Conservation (phyloP, 2,329 filamentous ascomycete species). For the Aspergillus ochraceoroseus region DNA sequence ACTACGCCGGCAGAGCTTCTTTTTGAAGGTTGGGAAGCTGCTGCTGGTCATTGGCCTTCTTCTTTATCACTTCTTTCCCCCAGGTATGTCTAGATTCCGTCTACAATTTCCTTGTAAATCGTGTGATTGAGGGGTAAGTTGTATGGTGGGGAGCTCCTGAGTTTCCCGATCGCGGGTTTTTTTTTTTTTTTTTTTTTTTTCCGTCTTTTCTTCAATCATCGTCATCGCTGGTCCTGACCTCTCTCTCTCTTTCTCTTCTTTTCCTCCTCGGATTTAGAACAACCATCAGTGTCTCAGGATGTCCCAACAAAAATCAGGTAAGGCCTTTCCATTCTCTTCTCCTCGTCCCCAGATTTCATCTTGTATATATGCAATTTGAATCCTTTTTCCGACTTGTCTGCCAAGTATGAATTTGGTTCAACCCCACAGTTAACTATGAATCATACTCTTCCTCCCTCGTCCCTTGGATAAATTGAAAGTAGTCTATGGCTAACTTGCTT, state of each 20-base stretch:
- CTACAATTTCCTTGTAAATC: neutral
- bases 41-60: too few relatives aligned
- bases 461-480: slow-evolving; percentile 6
- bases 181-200: slow-evolving; percentile 13
- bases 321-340: slow-evolving; percentile 16
- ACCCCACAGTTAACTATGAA: slow-evolving; percentile 17
- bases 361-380: slow-evolving; percentile 10
- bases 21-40: slow-evolving; percentile 1
- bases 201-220: slow-evolving; percentile 9
- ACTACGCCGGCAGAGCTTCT: too few relatives aligned
- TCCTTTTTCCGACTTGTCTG: slow-evolving; percentile 6
- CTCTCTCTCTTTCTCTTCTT: slow-evolving; percentile 12
- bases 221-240: slow-evolving; percentile 8
- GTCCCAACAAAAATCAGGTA: slow-evolving; percentile 43
- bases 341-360: slow-evolving; percentile 16
- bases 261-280: slow-evolving; percentile 23
- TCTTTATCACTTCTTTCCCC: neutral
- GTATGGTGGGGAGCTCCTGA: slow-evolving; percentile 6
- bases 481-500: slow-evolving; percentile 12
- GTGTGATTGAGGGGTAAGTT: slow-evolving; percentile 7
- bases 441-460: too few relatives aligned
- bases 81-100: neutral
- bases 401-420: slow-evolving; percentile 20
- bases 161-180: slow-evolving; percentile 10
- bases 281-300: slow-evolving; percentile 27